Evolutionary conservation across 2,329 filamentous ascomycete genomes (phyloP).

Genomic region (Lachnellula subtilissima): DNA sequence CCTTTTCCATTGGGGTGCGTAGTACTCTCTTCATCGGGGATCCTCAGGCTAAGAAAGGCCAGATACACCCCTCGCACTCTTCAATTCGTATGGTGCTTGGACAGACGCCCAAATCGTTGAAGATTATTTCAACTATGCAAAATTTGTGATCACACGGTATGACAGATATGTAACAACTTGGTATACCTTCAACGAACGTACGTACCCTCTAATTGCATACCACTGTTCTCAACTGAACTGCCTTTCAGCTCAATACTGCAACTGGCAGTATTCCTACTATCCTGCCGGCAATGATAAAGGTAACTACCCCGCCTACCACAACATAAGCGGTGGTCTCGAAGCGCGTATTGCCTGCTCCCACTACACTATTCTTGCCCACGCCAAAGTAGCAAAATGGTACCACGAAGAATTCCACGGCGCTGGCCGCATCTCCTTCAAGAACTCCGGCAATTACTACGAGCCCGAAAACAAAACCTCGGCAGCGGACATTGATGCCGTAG

Average conservation of each 20-base stretch:
- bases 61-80: constrained; percentile 31
- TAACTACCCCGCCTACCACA: constrained; percentile 42
- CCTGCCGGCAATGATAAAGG: constrained; percentile 35
- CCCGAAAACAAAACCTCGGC: constrained; percentile 35
- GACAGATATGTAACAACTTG: constrained; percentile 47
- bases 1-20: constrained; percentile 39
- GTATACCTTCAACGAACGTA: constrained; percentile 53
- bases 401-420: constrained; percentile 47
- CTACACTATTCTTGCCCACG: constrained; percentile 44
- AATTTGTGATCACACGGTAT: constrained; percentile 47
- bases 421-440: constrained; percentile 47
- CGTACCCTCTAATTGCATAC: constrained; percentile 19
- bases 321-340: constrained; percentile 35
- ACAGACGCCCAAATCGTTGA: constrained; percentile 44
- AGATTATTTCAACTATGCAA: constrained; percentile 49
- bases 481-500: constrained; percentile 27
- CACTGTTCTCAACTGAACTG: constrained; percentile 8
- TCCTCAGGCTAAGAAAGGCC: background rate
- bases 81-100: constrained; percentile 40
- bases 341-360: constrained; percentile 43
- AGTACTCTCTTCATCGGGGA: background rate
- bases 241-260: constrained; percentile 38
- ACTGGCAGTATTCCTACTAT: constrained; percentile 43
- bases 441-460: constrained; percentile 40
- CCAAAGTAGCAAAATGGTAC: constrained; percentile 48